Conservation (phyloP, 2,329 filamentous ascomycete species). For the Trichoderma brevicompactum region DNA sequence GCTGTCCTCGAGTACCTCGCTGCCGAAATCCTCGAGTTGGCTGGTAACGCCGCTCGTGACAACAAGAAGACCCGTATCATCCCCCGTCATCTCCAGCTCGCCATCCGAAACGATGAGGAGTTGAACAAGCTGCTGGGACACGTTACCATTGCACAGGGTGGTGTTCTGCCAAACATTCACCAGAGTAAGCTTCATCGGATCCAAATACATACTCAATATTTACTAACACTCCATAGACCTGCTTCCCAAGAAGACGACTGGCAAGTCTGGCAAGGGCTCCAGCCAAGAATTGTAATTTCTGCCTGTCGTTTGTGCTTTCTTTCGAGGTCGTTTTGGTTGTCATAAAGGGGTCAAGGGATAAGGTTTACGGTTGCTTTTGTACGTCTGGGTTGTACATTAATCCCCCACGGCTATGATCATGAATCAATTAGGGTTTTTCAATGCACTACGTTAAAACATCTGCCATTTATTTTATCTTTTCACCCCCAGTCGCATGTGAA, state of each 20-base stretch:
- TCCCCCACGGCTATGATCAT: slow-evolving; percentile 69
- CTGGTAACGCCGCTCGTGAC: slow-evolving; percentile 97
- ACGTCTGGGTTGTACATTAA: slow-evolving; percentile 75
- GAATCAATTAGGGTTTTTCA: slow-evolving; percentile 44
- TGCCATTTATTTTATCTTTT: slow-evolving; percentile 3
- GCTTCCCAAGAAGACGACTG: slow-evolving; percentile 95
- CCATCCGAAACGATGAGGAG: slow-evolving; percentile 99
- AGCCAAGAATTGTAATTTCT: slow-evolving; percentile 88
- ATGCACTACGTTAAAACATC: slow-evolving; percentile 23
- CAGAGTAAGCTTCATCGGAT: slow-evolving; percentile 71
- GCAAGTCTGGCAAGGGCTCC: slow-evolving; percentile 87
- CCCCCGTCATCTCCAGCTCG: slow-evolving; percentile 96
- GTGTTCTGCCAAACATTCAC: slow-evolving; percentile 96
- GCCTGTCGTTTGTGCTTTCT: slow-evolving; percentile 53
- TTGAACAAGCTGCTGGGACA: slow-evolving; percentile 98
- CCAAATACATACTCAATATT: slow-evolving; percentile 45
- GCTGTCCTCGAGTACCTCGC: slow-evolving; percentile 98
- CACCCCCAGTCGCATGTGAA: neutral
- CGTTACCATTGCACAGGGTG: slow-evolving; percentile 95
- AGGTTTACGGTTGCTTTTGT: slow-evolving; percentile 67
- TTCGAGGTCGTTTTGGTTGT: slow-evolving; percentile 69
- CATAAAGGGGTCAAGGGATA: slow-evolving; percentile 79
- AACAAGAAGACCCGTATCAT: slow-evolving; percentile 99
- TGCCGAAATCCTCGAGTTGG: slow-evolving; percentile 97
- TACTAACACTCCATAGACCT: slow-evolving; percentile 66